Base-by-base conservation (phyloP, 139 green algal genomes). In the Coelastrella sp. region DNA sequence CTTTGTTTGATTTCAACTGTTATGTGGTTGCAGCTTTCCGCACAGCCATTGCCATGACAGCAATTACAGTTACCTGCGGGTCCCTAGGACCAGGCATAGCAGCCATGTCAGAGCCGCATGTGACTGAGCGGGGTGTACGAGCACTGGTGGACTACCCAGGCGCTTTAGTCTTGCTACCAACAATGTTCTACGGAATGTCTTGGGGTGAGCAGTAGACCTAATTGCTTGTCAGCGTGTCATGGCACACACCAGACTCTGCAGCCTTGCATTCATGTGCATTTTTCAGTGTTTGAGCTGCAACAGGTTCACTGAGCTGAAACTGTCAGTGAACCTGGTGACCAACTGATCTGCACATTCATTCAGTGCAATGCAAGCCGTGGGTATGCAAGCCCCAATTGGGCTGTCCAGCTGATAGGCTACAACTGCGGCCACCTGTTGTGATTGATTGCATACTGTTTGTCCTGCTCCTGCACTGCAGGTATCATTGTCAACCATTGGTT, bases 181-280 rank as follows among this genome's bases (percentile, higher is more conserved):
- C 75, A 71, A 91, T 91, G 87, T 91, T 86, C 23, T 90, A 22
- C 7, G 86, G 86, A 19, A 10, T 90, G 6, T 86, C 76, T 61
- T 76, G 74, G 6, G 85, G 85, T 89, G 73, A 73, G 85, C 4
- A 47, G n/a, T n/a, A n/a, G n/a, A n/a, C n/a, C n/a, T n/a, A n/a
- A n/a, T n/a, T n/a, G n/a, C n/a, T n/a, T n/a, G n/a, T n/a, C n/a
- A n/a, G n/a, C n/a, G n/a, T n/a, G n/a, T n/a, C n/a, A n/a, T n/a
- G n/a, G n/a, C n/a, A n/a, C n/a, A n/a, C n/a, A n/a, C n/a, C n/a
- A n/a, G n/a, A n/a, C n/a, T n/a, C n/a, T n/a, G n/a, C n/a, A n/a
- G n/a, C n/a, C n/a, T n/a, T n/a, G n/a, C n/a, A n/a, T n/a, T n/a
- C n/a, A n/a, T n/a, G n/a, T n/a, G n/a, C n/a, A n/a, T n/a, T n/a